Evolutionary conservation across 2,329 filamentous ascomycete genomes (phyloP).

Genomic region (Phialemonium atrogriseum): DNA sequence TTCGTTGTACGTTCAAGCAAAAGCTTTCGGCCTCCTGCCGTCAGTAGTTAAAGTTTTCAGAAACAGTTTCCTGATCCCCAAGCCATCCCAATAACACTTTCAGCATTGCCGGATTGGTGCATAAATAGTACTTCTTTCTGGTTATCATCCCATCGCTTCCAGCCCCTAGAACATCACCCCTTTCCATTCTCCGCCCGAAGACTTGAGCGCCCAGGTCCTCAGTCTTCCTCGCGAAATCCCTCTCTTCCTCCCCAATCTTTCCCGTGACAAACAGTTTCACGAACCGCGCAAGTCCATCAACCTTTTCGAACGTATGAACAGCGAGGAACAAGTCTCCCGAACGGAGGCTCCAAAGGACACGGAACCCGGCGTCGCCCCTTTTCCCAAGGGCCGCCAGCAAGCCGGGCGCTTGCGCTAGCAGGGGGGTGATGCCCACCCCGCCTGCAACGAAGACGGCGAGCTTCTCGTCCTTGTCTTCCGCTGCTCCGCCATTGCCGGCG

Average conservation of each 20-base stretch:
- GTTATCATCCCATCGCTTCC: slow-evolving; percentile 25
- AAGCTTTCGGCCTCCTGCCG: too few species aligned
- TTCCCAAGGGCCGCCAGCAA: slow-evolving; percentile 32
- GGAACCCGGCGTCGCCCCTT: slow-evolving; percentile 30
- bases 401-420: slow-evolving; percentile 57
- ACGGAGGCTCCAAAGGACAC: slow-evolving; percentile 61
- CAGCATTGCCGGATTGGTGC: slow-evolving; percentile 34
- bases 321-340: slow-evolving; percentile 55
- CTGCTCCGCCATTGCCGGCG: slow-evolving; percentile 16
- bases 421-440: slow-evolving; percentile 76
- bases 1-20: not conserved
- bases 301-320: slow-evolving; percentile 44
- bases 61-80: slow-evolving; percentile 42
- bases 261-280: slow-evolving; percentile 61
- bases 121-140: slow-evolving; percentile 42
- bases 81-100: slow-evolving; percentile 40
- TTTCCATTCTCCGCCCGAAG: slow-evolving; percentile 27
- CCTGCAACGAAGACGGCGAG: slow-evolving; percentile 60
- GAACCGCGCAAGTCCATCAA: slow-evolving; percentile 39
- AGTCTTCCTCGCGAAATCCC: slow-evolving; percentile 24
- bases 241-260: slow-evolving; percentile 18
- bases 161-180: slow-evolving; percentile 31
- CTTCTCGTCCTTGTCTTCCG: slow-evolving; percentile 18
- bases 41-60: slow-evolving; percentile 55
- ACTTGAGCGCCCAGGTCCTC: slow-evolving; percentile 25